Percentiles rank a stretch among this genome's conserved stretches.
Conservation (phyloP, 352 stramenopile genomes). For the Phytophthora cryptogea region DNA sequence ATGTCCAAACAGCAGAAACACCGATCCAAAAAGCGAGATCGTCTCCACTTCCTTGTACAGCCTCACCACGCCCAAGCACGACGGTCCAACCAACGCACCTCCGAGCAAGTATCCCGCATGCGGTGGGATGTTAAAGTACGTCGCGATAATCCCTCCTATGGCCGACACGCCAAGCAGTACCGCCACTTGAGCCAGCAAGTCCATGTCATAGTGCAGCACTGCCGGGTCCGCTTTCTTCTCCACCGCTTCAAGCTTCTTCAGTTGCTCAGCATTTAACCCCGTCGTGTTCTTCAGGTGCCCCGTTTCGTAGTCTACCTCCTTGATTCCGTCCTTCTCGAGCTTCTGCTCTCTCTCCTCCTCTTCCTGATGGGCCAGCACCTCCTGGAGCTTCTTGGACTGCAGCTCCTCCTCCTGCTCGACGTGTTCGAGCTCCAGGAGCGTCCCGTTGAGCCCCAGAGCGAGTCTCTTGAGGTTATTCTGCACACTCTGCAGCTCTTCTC, state of each 20-base stretch:
- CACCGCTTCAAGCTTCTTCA: slow-evolving; percentile 76
- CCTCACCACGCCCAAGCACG: slow-evolving; percentile 82
- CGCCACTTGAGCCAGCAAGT: slow-evolving; percentile 84
- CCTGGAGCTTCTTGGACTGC: slow-evolving; percentile 79
- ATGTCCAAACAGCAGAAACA: slow-evolving; percentile 94
- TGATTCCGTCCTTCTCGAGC: slow-evolving; percentile 78
- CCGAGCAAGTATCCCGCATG: slow-evolving; percentile 92
- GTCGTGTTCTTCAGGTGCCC: slow-evolving; percentile 77
- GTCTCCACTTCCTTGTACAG: slow-evolving; percentile 93
- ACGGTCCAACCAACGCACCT: slow-evolving; percentile 90
- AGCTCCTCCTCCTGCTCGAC: slow-evolving; percentile 82
- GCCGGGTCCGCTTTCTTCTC: slow-evolving; percentile 85
- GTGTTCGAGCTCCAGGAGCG: slow-evolving; percentile 75
- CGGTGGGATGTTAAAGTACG: slow-evolving; percentile 89
- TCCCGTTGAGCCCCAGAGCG: slow-evolving; percentile 70
- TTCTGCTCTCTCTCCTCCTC: slow-evolving; percentile 81
- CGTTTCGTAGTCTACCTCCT: slow-evolving; percentile 86
- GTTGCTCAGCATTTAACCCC: slow-evolving; percentile 60
- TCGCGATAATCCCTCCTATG: slow-evolving; percentile 88
- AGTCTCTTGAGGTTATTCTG: slow-evolving; percentile 74
- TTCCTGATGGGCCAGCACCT: slow-evolving; percentile 77
- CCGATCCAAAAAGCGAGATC: slow-evolving; percentile 92
- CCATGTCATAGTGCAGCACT: slow-evolving; percentile 88
- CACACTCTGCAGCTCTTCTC: slow-evolving; percentile 47
- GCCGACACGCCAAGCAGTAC: slow-evolving; percentile 81